Percentiles rank a stretch among this genome's conserved stretches.
These are phyloP conservation scores for Mallotus japonicus DNA, from an alignment of 441 rosid genomes.

Conservation along the genomic window DNA sequence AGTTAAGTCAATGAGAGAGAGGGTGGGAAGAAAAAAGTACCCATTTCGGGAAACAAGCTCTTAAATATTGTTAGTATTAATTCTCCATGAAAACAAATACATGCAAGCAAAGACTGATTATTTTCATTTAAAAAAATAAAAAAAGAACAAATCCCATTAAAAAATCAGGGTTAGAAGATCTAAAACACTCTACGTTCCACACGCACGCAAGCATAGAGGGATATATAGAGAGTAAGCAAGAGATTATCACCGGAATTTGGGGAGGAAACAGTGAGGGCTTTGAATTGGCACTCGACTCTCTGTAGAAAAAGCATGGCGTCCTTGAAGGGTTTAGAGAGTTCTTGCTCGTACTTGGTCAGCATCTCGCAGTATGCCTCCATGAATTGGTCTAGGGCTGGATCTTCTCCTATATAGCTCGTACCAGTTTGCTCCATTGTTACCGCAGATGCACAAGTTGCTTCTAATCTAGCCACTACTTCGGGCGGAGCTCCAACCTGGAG, in stretches of 20 bases:
- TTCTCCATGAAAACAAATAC: slow-evolving; percentile 19
- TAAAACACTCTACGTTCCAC: background rate
- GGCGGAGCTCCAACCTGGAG: slow-evolving; percentile 93
- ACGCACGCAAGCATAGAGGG: background rate
- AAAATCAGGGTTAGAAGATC: background rate
- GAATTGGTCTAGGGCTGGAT: slow-evolving; percentile 97
- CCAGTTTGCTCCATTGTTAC: slow-evolving; percentile 35
- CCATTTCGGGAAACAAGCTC: slow-evolving; percentile 22
- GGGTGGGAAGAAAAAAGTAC: slow-evolving; percentile 3
- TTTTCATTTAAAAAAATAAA: slow-evolving; percentile 3
- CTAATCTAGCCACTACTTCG: slow-evolving; percentile 76
- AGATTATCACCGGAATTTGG: slow-evolving; percentile 50
- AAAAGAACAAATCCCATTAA: background rate
- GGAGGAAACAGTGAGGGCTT: slow-evolving; percentile 57
- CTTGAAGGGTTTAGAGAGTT: slow-evolving; percentile 85
- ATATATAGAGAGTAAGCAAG: background rate
- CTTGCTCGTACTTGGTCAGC: slow-evolving; percentile 93
- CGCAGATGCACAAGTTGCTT: slow-evolving; percentile 66
- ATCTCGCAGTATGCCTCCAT: slow-evolving; percentile 99
- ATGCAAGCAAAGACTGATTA: slow-evolving; percentile 33
- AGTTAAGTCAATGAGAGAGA: slow-evolving; percentile 12
- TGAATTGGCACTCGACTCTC: slow-evolving; percentile 83
- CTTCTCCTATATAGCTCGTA: slow-evolving; percentile 66
- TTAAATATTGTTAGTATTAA: background rate
- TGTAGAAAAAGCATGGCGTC: slow-evolving; percentile 90